Evolutionary conservation across 495 filamentous ascomycete genomes (phyloP).

Genomic region (Trichocladium uniseriatum): DNA sequence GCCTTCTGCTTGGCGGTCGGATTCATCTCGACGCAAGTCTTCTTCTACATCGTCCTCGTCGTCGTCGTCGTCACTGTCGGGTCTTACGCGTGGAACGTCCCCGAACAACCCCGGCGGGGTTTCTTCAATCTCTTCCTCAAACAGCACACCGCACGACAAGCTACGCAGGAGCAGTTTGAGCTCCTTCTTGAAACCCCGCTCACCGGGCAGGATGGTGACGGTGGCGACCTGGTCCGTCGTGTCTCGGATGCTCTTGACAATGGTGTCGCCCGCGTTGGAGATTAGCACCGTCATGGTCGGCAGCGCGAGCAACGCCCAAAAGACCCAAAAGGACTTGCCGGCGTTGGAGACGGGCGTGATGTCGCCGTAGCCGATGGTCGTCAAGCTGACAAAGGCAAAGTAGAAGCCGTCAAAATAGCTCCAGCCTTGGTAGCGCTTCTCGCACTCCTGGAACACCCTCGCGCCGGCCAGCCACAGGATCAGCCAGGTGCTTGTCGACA

Average conservation of each 20-base stretch:
- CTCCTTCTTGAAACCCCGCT: slow-evolving; percentile 40
- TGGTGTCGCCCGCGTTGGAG: slow-evolving; percentile 70
- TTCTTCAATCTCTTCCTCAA: slow-evolving; percentile 25
- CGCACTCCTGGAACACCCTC: slow-evolving; percentile 51
- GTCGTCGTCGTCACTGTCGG: slow-evolving; percentile 1
- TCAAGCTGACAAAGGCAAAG: slow-evolving; percentile 66
- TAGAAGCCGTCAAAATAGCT: slow-evolving; percentile 74
- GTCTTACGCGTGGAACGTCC: slow-evolving; percentile 16
- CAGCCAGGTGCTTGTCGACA: slow-evolving; percentile 57
- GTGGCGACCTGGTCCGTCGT: slow-evolving; percentile 59
- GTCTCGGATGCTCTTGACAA: slow-evolving; percentile 62
- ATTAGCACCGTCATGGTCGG: slow-evolving; percentile 79
- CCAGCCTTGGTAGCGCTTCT: slow-evolving; percentile 48
- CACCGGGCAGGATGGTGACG: slow-evolving; percentile 68
- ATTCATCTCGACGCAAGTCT: slow-evolving; percentile 7
- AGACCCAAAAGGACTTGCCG: slow-evolving; percentile 74
- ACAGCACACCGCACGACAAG: slow-evolving; percentile 31
- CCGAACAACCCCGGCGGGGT: slow-evolving; percentile 37
- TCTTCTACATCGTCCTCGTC: slow-evolving; percentile 10
- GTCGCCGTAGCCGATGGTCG: slow-evolving; percentile 86
- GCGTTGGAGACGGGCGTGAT: slow-evolving; percentile 58
- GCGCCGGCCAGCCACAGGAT: slow-evolving; percentile 73
- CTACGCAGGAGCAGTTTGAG: slow-evolving; percentile 27
- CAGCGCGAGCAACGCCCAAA: slow-evolving; percentile 80
- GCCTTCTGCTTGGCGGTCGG: slow-evolving; percentile 13